Percentiles rank a stretch among this genome's conserved stretches.
phyloP scores from a whole-genome alignment of 768 basidiomycete species.

The Rhodocollybia butyracea region DNA sequence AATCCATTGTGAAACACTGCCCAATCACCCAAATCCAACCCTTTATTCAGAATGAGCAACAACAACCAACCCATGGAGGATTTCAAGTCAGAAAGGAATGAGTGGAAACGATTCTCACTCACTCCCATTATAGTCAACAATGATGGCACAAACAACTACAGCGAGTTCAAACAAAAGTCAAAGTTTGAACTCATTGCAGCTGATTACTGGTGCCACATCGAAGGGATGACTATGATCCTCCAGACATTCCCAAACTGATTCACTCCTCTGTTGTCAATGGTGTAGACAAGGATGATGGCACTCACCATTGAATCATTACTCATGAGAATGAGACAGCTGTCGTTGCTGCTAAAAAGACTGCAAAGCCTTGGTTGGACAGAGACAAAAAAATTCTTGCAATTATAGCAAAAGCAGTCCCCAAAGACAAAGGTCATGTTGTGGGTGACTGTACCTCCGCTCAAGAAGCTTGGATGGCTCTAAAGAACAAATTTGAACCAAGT shows the following conservation, averaged over 20 bases:
- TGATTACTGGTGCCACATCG: conserved; percentile 11
- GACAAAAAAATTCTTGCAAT: conserved; percentile 13
- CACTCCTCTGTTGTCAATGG: conserved; percentile 6
- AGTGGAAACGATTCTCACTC: background rate
- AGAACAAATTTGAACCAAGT: conserved; percentile 12
- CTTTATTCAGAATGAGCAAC: too few species aligned
- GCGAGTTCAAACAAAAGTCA: conserved; percentile 10
- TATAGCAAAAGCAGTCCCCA: conserved; percentile 12
- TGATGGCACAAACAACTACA: conserved; percentile 2
- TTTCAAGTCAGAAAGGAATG: too few species aligned
- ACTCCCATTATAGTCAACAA: background rate
- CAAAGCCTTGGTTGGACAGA: conserved; percentile 11
- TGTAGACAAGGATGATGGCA: background rate
- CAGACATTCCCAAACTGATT: conserved; percentile 9
- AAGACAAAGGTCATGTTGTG: conserved; percentile 9
- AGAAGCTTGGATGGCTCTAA: conserved; percentile 12
- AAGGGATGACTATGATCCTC: conserved; percentile 10
- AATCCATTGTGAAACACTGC: too few species aligned
- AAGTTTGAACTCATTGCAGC: conserved; percentile 9
- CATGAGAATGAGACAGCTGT: conserved; percentile 11
- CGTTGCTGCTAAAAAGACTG: conserved; percentile 3
- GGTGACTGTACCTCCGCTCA: conserved; percentile 9
- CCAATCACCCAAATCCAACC: too few species aligned
- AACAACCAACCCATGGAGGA: too few species aligned
- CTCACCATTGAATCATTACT: background rate